These are phyloP conservation scores for Canariomyces notabilis DNA, from an alignment of 2,329 filamentous ascomycete genomes.

Conservation along the genomic window DNA sequence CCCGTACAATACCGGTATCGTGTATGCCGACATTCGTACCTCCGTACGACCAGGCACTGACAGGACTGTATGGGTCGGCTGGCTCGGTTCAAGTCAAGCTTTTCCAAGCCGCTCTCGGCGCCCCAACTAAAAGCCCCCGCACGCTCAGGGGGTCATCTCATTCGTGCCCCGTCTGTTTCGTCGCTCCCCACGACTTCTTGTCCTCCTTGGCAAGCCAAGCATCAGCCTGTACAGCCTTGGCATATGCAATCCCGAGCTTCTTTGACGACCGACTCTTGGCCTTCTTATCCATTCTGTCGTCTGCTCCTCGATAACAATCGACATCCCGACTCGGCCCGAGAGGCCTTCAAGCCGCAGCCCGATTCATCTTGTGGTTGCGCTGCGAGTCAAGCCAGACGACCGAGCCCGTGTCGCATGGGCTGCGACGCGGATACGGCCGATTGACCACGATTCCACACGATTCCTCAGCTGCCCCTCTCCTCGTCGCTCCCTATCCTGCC, in stretches of 20 bases:
- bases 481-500: conserved; percentile 4
- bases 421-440: conserved; percentile 10
- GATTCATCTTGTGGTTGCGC: no score
- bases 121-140: conserved; percentile 4
- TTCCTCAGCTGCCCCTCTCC: conserved; percentile 11
- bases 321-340: conserved; percentile 14
- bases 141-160: background rate
- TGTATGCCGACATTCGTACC: no score
- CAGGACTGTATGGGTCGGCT: background rate
- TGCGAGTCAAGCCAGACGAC: no score
- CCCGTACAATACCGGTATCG: no score
- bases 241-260: conserved; percentile 28
- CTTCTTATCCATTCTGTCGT: conserved; percentile 3
- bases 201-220: conserved; percentile 27
- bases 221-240: conserved; percentile 28
- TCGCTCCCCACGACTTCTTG: conserved; percentile 18
- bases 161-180: conserved; percentile 1
- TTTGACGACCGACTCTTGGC: conserved; percentile 26
- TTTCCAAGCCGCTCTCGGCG: conserved; percentile 13
- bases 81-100: conserved; percentile 17
- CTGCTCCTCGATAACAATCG: conserved; percentile 8
- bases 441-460: conserved; percentile 8
- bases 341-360: conserved; percentile 9
- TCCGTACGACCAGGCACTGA: no score
- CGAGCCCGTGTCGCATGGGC: conserved; percentile 12